Evolutionary conservation across 2,329 filamentous ascomycete genomes (phyloP), one percentile per base, ranked within the genome.

Genomic region (Aspergillus amoenus): DNA sequence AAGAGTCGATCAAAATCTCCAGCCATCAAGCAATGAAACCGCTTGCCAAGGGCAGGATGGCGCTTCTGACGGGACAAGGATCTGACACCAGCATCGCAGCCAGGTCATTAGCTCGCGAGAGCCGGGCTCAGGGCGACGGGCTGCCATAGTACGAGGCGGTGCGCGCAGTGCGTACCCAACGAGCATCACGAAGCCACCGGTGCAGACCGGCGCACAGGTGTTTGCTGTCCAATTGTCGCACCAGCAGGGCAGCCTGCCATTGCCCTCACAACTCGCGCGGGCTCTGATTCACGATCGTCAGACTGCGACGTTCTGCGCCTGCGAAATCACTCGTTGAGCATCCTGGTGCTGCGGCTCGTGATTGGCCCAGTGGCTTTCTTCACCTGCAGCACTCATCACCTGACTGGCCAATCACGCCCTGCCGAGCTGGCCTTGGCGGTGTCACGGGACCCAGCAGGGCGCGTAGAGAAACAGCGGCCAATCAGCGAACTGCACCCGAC

Each of bases 31-130:
- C 68, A 69, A 69, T 69, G 52, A 61, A 65, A 64, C 61, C 65
- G 67, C 61, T 58, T 65, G 67, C 66, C 66, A 62, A 65, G 66
- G 52, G 58, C 37, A 48, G 57, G 60, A 63, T 55, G 62, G 69
- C 68, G 69, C 66, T 71, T 71, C 61, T 40, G 45, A 53, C 45
- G 30, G 58, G 43, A 52, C 61, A 58, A 60, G 64, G 62, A 46
- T 51, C 24, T 49, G 32, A 30, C 27, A 30, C 8, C 27, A 30
- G 27, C 27, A 30, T 30, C 27, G 9, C 41, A 56, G 55, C 54
- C 57, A 66, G 61, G 59, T 66, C 57, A 70, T 70, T 70, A 70
- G 68, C 63, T 64, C 68, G 67, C 57, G 65, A 64, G 59, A 9
- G 27, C 27, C 54, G 61, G 13, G 21, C 43, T 27, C 43, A 45